Percentiles rank a stretch among this genome's conserved stretches.
phyloP scores from a whole-genome alignment of 163 green algal genomes.

The Dunaliella salina region DNA sequence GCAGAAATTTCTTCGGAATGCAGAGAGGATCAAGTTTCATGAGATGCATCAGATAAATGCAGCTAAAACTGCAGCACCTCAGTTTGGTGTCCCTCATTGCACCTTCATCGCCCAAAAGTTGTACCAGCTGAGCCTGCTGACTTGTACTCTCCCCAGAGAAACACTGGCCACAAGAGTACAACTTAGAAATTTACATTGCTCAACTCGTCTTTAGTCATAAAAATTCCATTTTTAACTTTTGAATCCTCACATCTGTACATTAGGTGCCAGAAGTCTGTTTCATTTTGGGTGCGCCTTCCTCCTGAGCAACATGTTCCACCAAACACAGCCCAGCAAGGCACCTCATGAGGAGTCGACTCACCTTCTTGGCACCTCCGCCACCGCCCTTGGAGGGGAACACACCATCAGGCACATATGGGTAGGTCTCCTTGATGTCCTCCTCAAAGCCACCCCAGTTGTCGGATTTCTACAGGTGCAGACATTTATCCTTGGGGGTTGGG shows the following conservation, averaged over 20 bases:
- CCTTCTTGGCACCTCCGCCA: not conserved
- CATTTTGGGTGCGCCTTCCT: not conserved
- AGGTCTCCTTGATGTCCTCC: constrained; percentile 8
- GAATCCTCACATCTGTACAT: not conserved
- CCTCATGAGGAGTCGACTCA: not conserved
- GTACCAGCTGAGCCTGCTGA: no score
- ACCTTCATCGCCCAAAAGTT: no score
- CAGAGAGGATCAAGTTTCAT: no score
- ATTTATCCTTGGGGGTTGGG: no score
- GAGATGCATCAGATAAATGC: no score
- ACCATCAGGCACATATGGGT: not conserved
- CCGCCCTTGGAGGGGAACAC: not conserved
- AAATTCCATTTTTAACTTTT: not conserved
- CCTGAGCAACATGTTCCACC: not conserved
- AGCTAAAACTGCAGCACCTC: no score
- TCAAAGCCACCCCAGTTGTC: constrained; percentile 13
- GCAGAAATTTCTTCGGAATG: no score
- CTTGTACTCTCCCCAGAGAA: no score
- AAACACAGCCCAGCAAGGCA: not conserved
- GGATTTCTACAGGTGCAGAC: constrained; percentile 5
- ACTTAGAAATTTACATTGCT: no score
- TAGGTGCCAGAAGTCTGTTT: not conserved
- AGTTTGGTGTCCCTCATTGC: no score
- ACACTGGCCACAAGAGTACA: no score
- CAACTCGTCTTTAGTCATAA: not conserved